Conservation (phyloP, 768 basidiomycete genomes). For the Xerocomellus dryophilus region DNA sequence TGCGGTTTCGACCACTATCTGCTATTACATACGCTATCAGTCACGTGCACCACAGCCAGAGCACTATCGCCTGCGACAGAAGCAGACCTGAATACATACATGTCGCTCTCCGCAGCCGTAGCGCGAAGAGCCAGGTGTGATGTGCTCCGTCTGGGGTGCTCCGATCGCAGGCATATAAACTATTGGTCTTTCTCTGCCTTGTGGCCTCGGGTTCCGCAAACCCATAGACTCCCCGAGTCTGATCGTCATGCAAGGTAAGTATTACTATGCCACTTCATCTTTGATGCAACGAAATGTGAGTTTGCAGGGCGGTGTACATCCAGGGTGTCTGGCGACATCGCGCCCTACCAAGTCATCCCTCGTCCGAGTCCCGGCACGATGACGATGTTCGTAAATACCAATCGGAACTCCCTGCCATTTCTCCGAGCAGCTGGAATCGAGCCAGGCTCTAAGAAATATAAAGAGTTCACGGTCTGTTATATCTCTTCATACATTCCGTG, state of each 20-base stretch:
- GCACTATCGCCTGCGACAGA: neutral
- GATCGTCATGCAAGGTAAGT: constrained; percentile 4
- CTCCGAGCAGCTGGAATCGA: constrained; percentile 2
- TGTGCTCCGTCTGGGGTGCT: constrained; percentile 6
- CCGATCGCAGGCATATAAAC: neutral
- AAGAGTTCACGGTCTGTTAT: constrained; percentile 1
- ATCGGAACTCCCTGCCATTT: neutral
- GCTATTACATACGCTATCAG: constrained; percentile 7
- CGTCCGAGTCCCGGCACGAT: neutral
- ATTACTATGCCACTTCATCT: neutral
- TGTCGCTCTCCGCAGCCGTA: neutral
- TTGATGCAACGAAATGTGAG: neutral
- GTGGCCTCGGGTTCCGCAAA: neutral
- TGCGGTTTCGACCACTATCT: neutral
- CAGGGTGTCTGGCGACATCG: neutral
- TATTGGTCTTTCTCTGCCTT: neutral
- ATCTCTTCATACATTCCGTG: neutral
- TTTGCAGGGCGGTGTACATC: constrained; percentile 2
- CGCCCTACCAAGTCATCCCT: neutral
- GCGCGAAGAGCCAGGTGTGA: neutral
- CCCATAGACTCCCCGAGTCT: no score
- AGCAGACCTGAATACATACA: constrained; percentile 17
- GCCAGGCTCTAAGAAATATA: constrained; percentile 5
- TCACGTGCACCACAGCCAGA: constrained; percentile 9
- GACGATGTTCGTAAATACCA: neutral